These are phyloP conservation scores for Xylaria nigripes DNA, from an alignment of 495 filamentous ascomycete genomes.

Conservation along the genomic window DNA sequence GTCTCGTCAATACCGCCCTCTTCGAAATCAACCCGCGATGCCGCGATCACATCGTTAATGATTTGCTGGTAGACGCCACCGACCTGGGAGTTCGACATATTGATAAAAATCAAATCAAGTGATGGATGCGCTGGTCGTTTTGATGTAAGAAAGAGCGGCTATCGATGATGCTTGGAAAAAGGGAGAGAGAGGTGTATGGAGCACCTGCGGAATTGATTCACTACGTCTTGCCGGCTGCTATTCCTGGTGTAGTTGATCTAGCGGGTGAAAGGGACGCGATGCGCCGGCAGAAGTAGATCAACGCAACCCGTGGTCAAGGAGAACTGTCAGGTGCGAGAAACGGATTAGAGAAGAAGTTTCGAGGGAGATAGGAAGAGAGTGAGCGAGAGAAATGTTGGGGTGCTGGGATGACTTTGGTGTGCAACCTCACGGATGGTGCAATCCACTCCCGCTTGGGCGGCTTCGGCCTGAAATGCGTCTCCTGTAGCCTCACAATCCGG, in stretches of 20 bases:
- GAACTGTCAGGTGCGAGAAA: neutral
- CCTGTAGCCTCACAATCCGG: neutral
- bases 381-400: neutral
- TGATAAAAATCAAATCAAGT: neutral
- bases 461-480: neutral
- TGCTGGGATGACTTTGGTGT: neutral
- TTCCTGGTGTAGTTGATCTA: neutral
- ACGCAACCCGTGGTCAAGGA: neutral
- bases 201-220: neutral
- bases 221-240: neutral
- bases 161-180: neutral
- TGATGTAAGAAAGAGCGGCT: neutral
- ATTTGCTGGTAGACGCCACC: slow-evolving; percentile 80
- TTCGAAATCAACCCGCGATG: slow-evolving; percentile 90
- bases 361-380: too few species aligned
- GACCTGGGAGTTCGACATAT: slow-evolving; percentile 48
- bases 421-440: slow-evolving; percentile 1
- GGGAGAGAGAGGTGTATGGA: neutral
- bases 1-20: slow-evolving; percentile 84
- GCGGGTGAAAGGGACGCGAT: neutral
- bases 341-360: too few species aligned
- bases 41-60: slow-evolving; percentile 83
- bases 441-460: neutral
- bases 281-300: neutral
- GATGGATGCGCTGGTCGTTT: neutral